Conservation (phyloP, 2,329 filamentous ascomycete species). For the Bimuria novae-zelandiae region DNA sequence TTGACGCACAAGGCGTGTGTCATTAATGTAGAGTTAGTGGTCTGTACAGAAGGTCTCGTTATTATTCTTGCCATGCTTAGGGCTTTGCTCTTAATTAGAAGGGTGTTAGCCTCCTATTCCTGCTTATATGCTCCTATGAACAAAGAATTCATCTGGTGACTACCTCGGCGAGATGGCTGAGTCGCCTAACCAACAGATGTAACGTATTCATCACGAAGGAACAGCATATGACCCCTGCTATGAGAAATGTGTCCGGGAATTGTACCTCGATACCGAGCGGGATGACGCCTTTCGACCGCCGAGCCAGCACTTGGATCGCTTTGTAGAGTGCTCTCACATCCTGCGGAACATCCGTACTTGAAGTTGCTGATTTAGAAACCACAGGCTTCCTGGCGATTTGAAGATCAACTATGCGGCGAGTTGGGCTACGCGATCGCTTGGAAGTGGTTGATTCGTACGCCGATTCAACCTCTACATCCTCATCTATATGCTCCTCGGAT, state of each 20-base stretch:
- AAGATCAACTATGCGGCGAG: slow-evolving; percentile 22
- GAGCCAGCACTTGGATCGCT: slow-evolving; percentile 20
- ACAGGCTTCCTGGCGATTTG: slow-evolving; percentile 21
- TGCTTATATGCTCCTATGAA: no score
- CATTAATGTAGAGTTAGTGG: no score
- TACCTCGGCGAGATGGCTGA: no score
- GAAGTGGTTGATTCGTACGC: slow-evolving; percentile 18
- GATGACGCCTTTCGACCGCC: slow-evolving; percentile 21
- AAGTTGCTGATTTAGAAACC: slow-evolving; percentile 15
- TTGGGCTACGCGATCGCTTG: slow-evolving; percentile 22
- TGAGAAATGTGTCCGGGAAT: slow-evolving; percentile 13
- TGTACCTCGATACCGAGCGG: slow-evolving; percentile 24
- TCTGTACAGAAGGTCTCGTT: no score
- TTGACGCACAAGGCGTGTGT: no score
- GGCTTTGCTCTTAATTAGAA: no score
- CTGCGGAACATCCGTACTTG: slow-evolving; percentile 19
- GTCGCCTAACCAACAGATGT: no score
- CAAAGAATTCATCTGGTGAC: no score
- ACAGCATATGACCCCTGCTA: no score
- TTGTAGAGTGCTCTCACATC: slow-evolving; percentile 23
- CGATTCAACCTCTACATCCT: slow-evolving; percentile 17
- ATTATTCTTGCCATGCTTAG: no score
- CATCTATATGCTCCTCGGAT: slow-evolving; percentile 16
- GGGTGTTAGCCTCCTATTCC: no score
- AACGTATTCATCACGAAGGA: no score